Evolutionary conservation across 306 rosid genomes (phyloP).

Genomic region (Canavalia gladiata): DNA sequence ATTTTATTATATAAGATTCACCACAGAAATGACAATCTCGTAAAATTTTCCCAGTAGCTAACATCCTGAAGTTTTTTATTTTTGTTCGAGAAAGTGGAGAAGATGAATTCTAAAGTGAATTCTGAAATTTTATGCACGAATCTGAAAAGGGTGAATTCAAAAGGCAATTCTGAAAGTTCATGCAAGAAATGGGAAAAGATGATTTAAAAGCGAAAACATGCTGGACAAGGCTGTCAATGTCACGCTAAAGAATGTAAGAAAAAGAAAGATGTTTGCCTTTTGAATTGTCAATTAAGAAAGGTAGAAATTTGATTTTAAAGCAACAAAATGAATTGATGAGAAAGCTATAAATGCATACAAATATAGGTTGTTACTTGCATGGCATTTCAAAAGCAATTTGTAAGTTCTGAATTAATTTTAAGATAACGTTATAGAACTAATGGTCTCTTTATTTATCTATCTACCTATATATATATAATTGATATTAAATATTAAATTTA

Average conservation of each 20-base stretch:
- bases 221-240: slow-evolving; percentile 56
- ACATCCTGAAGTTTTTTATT: slow-evolving; percentile 3
- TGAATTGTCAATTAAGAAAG: slow-evolving; percentile 42
- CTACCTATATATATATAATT: too few species aligned
- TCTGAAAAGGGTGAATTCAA: slow-evolving; percentile 33
- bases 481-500: too few species aligned
- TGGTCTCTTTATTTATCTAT: neutral
- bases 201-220: slow-evolving; percentile 45
- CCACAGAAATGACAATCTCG: neutral
- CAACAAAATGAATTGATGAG: neutral
- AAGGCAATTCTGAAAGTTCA: slow-evolving; percentile 43
- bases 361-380: neutral
- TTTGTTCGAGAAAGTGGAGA: slow-evolving; percentile 23
- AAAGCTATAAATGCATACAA: neutral
- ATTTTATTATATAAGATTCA: neutral
- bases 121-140: slow-evolving; percentile 43
- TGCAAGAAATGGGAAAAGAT: slow-evolving; percentile 47
- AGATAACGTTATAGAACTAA: neutral
- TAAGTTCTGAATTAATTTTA: neutral
- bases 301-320: slow-evolving; percentile 16
- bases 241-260: slow-evolving; percentile 36
- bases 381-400: slow-evolving; percentile 1
- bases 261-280: slow-evolving; percentile 48
- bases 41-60: slow-evolving; percentile 3
- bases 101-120: slow-evolving; percentile 48